Conservation (phyloP, 176 grass and related monocot species). For the Carex pumila region DNA sequence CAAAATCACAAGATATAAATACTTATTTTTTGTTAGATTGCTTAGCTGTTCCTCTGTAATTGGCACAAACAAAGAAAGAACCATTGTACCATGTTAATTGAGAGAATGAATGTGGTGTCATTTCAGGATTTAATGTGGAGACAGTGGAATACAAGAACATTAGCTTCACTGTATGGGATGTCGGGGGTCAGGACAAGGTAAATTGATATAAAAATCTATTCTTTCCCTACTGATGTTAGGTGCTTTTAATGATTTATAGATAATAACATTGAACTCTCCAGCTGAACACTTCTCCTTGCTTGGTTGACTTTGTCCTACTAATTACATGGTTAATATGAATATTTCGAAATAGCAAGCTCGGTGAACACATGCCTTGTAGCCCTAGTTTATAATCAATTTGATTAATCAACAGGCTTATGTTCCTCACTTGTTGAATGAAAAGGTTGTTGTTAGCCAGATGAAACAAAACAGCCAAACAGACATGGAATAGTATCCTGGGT, state of each 20-base stretch:
- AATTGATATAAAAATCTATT: neutral
- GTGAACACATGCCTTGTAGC: neutral
- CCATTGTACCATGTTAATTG: neutral
- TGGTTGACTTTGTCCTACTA: neutral
- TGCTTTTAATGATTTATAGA: neutral
- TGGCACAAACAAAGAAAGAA: neutral
- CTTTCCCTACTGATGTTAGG: neutral
- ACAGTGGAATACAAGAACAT: constrained; percentile 28
- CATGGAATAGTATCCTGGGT: neutral
- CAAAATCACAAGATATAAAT: neutral
- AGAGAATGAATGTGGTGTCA: neutral
- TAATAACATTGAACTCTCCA: neutral
- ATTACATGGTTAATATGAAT: neutral
- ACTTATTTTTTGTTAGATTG: neutral
- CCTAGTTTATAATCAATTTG: neutral
- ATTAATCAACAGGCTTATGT: neutral
- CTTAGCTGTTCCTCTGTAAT: neutral
- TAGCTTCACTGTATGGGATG: constrained; percentile 27
- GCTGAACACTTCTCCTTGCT: neutral
- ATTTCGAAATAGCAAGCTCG: neutral
- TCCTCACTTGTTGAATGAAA: neutral
- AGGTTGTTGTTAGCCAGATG: neutral
- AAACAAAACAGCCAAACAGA: neutral
- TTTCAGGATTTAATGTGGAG: constrained; percentile 24
- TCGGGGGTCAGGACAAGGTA: constrained; percentile 28